A percentile compares a stretch with the other conserved stretches of the same genome.
Conservation (phyloP, 176 grass and related monocot genomes). For the Eleusine coracana region DNA sequence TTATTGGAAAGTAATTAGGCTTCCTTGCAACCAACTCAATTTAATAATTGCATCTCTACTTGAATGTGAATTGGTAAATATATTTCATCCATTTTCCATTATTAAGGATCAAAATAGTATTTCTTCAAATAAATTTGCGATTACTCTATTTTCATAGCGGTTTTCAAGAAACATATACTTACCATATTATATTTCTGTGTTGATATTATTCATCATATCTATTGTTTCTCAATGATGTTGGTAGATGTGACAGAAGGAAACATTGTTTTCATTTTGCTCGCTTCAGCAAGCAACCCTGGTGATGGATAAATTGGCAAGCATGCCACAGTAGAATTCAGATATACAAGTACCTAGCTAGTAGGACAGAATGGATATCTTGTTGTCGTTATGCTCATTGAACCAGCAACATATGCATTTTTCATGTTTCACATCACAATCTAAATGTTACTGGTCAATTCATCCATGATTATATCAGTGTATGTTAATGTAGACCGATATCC, state of each 20-base stretch:
- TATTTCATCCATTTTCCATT: background rate
- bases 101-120: background rate
- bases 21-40: background rate
- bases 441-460: constrained; percentile 3
- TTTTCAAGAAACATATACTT: background rate
- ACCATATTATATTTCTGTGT: background rate
- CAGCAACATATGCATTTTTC: background rate
- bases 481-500: too few species aligned
- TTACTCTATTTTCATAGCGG: background rate
- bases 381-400: constrained; percentile 12
- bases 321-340: constrained; percentile 40
- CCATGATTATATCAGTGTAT: background rate
- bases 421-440: background rate
- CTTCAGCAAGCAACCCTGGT: constrained; percentile 38
- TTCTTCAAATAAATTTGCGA: background rate
- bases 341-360: constrained; percentile 19
- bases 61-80: background rate
- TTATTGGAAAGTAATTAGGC: too few species aligned
- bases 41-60: background rate
- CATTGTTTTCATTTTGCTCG: constrained; percentile 22
- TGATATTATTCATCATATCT: background rate
- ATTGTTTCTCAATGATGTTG: background rate
- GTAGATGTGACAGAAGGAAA: constrained; percentile 24
- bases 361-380: constrained; percentile 7
- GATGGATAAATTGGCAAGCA: constrained; percentile 50